These are phyloP conservation scores for Manihot esculenta DNA, from an alignment of 441 rosid genomes.

Conservation along the genomic window DNA sequence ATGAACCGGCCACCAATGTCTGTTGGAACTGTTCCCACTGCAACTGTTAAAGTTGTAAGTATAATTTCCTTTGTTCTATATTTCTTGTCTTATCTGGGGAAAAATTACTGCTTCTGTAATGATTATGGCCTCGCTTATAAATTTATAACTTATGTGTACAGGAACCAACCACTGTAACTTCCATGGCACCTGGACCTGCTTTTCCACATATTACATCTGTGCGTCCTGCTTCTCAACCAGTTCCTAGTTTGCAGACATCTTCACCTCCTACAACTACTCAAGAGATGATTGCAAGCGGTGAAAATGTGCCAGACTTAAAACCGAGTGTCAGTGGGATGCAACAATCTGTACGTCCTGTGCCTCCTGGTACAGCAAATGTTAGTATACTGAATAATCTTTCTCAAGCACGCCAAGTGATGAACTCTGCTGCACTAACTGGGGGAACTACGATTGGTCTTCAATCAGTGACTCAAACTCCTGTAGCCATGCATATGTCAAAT, in stretches of 20 bases:
- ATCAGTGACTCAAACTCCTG: conserved; percentile 78
- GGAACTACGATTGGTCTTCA: conserved; percentile 78
- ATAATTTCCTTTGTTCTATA: conserved; percentile 18
- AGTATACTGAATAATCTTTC: conserved; percentile 86
- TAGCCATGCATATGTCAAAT: conserved; percentile 94
- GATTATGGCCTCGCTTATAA: conserved; percentile 10
- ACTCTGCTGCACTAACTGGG: conserved; percentile 83
- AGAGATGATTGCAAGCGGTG: conserved; percentile 60
- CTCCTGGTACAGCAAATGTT: conserved; percentile 82
- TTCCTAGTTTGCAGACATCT: conserved; percentile 76
- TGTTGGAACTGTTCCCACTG: conserved; percentile 66
- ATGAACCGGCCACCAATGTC: conserved; percentile 68
- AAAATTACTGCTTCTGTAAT: conserved; percentile 15
- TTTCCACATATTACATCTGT: conserved; percentile 68
- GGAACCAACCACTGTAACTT: conserved; percentile 84
- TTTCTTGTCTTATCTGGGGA: conserved; percentile 8
- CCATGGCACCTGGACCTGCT: conserved; percentile 59
- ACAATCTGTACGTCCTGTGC: conserved; percentile 65
- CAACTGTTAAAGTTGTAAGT: conserved; percentile 93
- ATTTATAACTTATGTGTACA: conserved; percentile 31
- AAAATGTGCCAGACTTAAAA: conserved; percentile 70
- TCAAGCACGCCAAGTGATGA: conserved; percentile 88
- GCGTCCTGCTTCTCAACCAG: conserved; percentile 73
- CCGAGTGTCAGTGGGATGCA: conserved; percentile 72
- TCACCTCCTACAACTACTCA: conserved; percentile 76